Base-by-base conservation (phyloP, 1,139 yeast genomes). In the Geotrichum phurueaensis region DNA sequence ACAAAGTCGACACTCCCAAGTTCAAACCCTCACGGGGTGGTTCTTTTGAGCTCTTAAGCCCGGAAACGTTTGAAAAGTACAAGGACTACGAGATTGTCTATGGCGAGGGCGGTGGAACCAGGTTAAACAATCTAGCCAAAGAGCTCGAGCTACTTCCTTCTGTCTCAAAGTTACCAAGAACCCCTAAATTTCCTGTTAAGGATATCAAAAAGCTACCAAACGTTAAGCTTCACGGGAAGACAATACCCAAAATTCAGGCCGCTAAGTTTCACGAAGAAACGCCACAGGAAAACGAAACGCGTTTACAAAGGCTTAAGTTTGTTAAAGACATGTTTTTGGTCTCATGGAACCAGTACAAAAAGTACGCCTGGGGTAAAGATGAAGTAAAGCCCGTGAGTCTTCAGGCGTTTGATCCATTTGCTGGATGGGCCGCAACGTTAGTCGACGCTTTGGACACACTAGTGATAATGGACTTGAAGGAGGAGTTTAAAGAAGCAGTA, bases 361-460 rank as follows among this genome's bases (percentile, higher is more conserved):
- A 77, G 52, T 72, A 78, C 64, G 90, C 85, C 0, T 84, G 86
- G 84, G 90, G 89, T 3, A 85, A 81, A 79, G 92, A 86, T 77
- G 85, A 84, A 61, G 70, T 80, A 5, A 65, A 65, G 23, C 83
- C 83, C 0, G 61, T 78, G 1, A 64, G 78, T 0, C 68, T 70
- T 25, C 54, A 60, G 25, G 71, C 74, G 0, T 58, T 66, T 15
- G 75, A 79, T 62, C 76, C 81, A 1, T 80, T 79, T 64, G 71
- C 76, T 36, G 82, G 82, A 1, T 79, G 82, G 81, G 78, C 80
- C 10, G 79, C 81, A 1, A 77, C 83, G 0, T 65, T 87, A 65
- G 84, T 88, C 9, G 95, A 88, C 69, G 79, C 89, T 1, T 72
- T 88, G 60, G 95, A 88, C 68, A 84, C 94, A 0, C 75, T 88